Conservation (phyloP, 2,329 filamentous ascomycete species). For the Mycocentrospora acerina region DNA sequence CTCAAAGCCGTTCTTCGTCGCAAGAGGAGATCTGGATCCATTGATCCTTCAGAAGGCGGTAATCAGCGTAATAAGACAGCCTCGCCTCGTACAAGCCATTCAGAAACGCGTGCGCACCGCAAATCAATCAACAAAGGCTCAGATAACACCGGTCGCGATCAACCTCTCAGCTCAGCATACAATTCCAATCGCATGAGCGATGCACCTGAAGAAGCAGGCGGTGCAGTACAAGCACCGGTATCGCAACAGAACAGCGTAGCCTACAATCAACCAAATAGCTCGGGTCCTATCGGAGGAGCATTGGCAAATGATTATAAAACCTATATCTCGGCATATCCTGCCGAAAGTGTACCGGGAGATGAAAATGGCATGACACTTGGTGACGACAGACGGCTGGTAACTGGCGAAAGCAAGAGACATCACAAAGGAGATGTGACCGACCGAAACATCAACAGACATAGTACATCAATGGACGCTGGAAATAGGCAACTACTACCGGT, state of each 20-base stretch:
- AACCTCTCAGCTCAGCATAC: conserved; percentile 14
- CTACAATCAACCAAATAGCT: conserved; percentile 1
- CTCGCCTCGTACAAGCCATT: conserved; percentile 3
- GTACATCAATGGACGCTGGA: conserved; percentile 6
- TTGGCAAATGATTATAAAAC: conserved; percentile 25
- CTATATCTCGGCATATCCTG: conserved; percentile 18
- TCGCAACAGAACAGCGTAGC: not conserved
- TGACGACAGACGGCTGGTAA: conserved; percentile 18
- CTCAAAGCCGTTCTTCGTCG: conserved; percentile 10
- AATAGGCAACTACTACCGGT: conserved; percentile 6
- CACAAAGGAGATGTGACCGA: conserved; percentile 58
- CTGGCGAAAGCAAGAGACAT: conserved; percentile 8
- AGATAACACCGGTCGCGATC: conserved; percentile 6
- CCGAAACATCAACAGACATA: conserved; percentile 25
- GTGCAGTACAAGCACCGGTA: not conserved
- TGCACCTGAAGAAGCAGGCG: not conserved
- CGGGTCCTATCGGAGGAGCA: conserved; percentile 10
- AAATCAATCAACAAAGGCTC: conserved; percentile 5
- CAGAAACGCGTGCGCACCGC: conserved; percentile 1
- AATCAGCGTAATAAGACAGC: not conserved
- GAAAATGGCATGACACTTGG: conserved; percentile 21
- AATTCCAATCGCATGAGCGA: conserved; percentile 6
- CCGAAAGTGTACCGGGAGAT: conserved; percentile 8
- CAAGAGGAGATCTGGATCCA: conserved; percentile 1
- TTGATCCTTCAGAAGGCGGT: not conserved